These are phyloP conservation scores for Malassezia caprae DNA, from an alignment of 1,284 basidiomycete species.

Conservation along the genomic window DNA sequence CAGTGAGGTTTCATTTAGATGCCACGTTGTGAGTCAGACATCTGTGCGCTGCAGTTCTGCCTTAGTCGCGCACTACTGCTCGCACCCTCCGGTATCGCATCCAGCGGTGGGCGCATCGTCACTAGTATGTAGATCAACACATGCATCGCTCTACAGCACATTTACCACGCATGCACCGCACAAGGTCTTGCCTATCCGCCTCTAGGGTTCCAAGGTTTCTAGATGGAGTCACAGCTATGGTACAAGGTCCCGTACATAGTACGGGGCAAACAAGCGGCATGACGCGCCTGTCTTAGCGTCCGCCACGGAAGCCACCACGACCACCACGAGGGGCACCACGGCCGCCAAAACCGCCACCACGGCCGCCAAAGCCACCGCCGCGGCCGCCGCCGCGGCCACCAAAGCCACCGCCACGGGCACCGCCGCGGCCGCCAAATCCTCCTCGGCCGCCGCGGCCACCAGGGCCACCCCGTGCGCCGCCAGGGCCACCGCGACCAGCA, in stretches of 20 bases:
- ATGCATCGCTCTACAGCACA: no score
- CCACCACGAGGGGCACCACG: constrained; percentile 21
- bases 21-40: not conserved
- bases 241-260: not conserved
- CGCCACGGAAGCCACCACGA: constrained; percentile 7
- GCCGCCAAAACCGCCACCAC: constrained; percentile 27
- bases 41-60: not conserved
- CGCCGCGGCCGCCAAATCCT: constrained; percentile 17
- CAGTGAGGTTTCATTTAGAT: not conserved
- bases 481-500: constrained; percentile 41
- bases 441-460: constrained; percentile 30
- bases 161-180: not conserved
- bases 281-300: constrained; percentile 1
- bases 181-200: not conserved
- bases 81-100: no score
- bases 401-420: constrained; percentile 3
- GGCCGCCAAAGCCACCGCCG: constrained; percentile 15
- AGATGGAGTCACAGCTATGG: constrained; percentile 1
- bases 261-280: not conserved
- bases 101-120: no score
- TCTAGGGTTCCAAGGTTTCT: not conserved
- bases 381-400: not conserved
- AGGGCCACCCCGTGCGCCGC: constrained; percentile 30
- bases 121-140: no score
- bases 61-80: not conserved